These are phyloP conservation scores for Podospora appendiculata DNA, from an alignment of 495 filamentous ascomycete genomes.

Conservation along the genomic window DNA sequence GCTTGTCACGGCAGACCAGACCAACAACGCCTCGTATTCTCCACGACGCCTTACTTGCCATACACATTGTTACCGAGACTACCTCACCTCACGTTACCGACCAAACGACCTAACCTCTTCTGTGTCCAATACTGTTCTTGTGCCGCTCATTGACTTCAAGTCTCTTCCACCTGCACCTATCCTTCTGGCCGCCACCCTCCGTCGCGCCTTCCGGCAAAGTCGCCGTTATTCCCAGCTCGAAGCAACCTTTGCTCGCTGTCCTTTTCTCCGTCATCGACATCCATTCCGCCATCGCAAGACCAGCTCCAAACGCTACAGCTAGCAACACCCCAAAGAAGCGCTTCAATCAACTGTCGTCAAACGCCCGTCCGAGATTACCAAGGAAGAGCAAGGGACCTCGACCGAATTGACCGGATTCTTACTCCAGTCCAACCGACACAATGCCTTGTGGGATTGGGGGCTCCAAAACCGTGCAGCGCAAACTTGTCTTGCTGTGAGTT, in stretches of 20 bases:
- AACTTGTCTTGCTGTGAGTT: constrained; percentile 92
- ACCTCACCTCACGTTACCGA: not conserved
- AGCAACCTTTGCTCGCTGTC: not conserved
- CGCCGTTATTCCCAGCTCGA: not conserved
- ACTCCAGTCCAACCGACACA: constrained; percentile 12
- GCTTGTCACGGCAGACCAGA: too few relatives aligned
- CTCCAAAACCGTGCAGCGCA: constrained; percentile 81
- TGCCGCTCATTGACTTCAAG: not conserved
- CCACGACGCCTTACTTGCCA: not conserved
- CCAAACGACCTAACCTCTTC: not conserved
- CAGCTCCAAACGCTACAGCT: not conserved
- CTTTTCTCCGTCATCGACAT: not conserved
- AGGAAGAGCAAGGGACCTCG: too few relatives aligned
- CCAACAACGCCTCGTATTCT: too few relatives aligned
- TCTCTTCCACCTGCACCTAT: too few relatives aligned
- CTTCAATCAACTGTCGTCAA: not conserved
- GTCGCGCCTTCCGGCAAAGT: not conserved
- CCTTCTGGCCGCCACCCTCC: too few relatives aligned
- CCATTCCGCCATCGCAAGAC: not conserved
- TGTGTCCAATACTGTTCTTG: not conserved
- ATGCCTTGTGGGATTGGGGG: constrained; percentile 57
- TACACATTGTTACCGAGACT: not conserved
- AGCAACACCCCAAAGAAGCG: not conserved
- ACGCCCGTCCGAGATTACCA: too few relatives aligned
- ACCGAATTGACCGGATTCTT: too few relatives aligned